Evolutionary conservation across 345 rosid species (phyloP), one percentile per base, ranked within the genome.

Genomic region (Ricinus communis): DNA sequence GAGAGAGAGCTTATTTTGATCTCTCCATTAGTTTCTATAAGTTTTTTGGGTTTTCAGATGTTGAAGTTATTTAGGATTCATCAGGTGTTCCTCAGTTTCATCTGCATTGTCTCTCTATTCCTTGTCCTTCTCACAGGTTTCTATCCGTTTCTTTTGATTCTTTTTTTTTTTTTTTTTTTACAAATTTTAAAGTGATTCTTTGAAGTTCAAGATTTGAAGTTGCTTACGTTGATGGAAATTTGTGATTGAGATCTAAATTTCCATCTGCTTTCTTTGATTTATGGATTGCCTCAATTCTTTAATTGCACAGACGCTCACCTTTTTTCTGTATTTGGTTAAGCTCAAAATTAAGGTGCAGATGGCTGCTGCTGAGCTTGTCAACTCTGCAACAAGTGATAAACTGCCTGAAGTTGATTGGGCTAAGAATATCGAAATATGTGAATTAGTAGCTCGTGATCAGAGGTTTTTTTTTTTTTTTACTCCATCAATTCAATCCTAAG

Each of bases 291-390:
- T 27, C 25, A n/a, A n/a, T n/a, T n/a, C n/a, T n/a, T n/a, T n/a
- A n/a, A n/a, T n/a, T n/a, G 24, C 15, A 51, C 51, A 58, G 6
- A 51, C 30, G 10, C 28, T 2, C 59, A 10, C 51, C 56, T 54
- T 62, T 53, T 61, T 55, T 18, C 16, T 59, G 51, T 5, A 9
- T 63, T 3, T 43, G 22, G 16, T 24, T 59, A n/a, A 24, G 30
- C 38, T 22, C 36, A 66, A 56, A 55, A 45, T 60, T 54, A 75
- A 80, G 63, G 58, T 33, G 71, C 66, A 78, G 63, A 90, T 91
- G 99, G 97, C 99, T 3, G 71, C 98, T 2, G 71, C 97, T 70
- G 97, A 89, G 79, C 97, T 95, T 19, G 97, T 95, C 21, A 86
- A 75, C 76, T 82, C 85, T 75, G 97, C 97, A 40, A 95, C 99